Evolutionary conservation across 2,329 filamentous ascomycete species (phyloP).

Genomic region (Cercospora sp.): DNA sequence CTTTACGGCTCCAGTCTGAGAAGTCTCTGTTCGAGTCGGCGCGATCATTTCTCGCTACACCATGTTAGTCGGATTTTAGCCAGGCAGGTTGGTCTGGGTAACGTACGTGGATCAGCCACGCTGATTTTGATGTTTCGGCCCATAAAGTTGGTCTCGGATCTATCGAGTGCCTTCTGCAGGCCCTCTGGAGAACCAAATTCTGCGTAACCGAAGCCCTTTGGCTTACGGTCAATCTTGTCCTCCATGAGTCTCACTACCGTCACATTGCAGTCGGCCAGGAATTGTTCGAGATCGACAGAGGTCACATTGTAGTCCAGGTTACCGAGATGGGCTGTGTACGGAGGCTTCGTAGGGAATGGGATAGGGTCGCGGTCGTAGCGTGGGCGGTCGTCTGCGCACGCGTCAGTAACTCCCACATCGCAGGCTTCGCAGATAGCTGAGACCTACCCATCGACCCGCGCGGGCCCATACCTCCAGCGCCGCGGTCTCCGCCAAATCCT

Average conservation of each 20-base stretch:
- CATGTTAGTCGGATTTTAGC: constrained; percentile 17
- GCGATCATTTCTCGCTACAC: constrained; percentile 55
- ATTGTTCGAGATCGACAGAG: constrained; percentile 76
- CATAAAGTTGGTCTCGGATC: constrained; percentile 80
- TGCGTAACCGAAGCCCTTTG: constrained; percentile 97
- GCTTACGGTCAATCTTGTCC: constrained; percentile 88
- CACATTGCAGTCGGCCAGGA: constrained; percentile 82
- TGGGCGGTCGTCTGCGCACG: constrained; percentile 37
- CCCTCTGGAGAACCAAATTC: constrained; percentile 88
- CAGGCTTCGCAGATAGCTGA: constrained; percentile 5
- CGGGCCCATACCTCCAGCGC: constrained; percentile 28
- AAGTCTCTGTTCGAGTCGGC: constrained; percentile 72
- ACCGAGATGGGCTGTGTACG: constrained; percentile 92
- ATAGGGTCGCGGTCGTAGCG: constrained; percentile 66
- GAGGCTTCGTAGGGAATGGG: constrained; percentile 86
- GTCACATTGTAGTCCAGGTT: constrained; percentile 96
- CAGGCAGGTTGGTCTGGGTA: not conserved
- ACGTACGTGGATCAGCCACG: constrained; percentile 95
- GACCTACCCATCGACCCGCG: constrained; percentile 35
- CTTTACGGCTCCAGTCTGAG: constrained; percentile 89
- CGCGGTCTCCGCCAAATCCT: constrained; percentile 26
- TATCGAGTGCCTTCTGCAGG: constrained; percentile 82
- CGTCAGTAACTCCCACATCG: constrained; percentile 22
- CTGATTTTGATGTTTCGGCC: constrained; percentile 89
- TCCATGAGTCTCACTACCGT: constrained; percentile 94